Percentiles rank a stretch among this genome's conserved stretches.
Evolutionary conservation across 345 rosid species (phyloP).

Genomic region (Trapa bicornis): DNA sequence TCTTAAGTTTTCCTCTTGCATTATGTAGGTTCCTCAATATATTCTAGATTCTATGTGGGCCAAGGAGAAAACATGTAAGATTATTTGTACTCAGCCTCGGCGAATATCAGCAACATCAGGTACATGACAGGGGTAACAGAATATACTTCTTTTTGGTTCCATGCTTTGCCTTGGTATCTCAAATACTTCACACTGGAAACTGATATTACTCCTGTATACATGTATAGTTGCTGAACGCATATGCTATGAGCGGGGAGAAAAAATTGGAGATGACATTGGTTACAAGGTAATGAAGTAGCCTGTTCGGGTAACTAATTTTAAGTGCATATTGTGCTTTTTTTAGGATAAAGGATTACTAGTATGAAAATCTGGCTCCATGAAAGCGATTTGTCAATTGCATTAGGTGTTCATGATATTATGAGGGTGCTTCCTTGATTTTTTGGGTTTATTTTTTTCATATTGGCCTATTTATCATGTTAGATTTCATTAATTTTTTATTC

Average conservation of each 20-base stretch:
- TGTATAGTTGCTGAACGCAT: constrained; percentile 86
- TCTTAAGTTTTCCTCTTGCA: constrained; percentile 1
- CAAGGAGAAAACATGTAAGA: constrained; percentile 65
- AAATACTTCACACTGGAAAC: constrained; percentile 5
- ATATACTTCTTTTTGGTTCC: background rate
- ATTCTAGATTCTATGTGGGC: constrained; percentile 75
- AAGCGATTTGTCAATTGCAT: background rate
- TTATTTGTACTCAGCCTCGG: constrained; percentile 94
- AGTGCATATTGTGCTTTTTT: background rate
- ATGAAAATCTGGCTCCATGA: background rate
- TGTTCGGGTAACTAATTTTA: background rate
- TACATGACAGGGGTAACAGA: constrained; percentile 14
- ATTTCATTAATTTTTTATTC: background rate
- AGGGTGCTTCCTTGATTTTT: background rate
- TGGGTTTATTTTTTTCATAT: background rate
- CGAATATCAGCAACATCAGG: constrained; percentile 96
- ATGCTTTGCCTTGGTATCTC: background rate
- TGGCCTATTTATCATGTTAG: background rate
- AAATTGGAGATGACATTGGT: constrained; percentile 66
- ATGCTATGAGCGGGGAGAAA: constrained; percentile 73
- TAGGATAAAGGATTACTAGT: background rate
- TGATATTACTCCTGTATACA: constrained; percentile 9
- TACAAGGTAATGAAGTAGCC: constrained; percentile 51
- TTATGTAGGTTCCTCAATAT: constrained; percentile 77
- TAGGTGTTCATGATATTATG: background rate